Percentiles rank a stretch among this genome's conserved stretches.
Evolutionary conservation across 345 rosid genomes (phyloP).

Genomic region (Gossypium australe): DNA sequence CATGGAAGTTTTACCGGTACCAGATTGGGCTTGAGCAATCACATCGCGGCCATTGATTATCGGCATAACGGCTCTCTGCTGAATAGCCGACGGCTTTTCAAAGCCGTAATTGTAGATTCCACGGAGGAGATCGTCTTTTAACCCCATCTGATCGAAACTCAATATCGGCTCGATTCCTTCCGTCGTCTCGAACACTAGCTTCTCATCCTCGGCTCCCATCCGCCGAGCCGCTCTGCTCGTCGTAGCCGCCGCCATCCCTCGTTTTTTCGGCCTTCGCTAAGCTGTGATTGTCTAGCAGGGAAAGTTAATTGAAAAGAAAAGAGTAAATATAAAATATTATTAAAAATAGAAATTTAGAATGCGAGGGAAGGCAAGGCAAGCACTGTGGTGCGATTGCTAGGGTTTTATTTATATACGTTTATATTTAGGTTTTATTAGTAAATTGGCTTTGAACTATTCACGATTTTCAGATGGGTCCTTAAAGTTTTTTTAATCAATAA

Average conservation of each 20-base stretch:
- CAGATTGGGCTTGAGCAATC: conserved; percentile 96
- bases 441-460: too few species aligned
- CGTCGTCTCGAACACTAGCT: conserved; percentile 77
- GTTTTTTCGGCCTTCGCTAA: neutral
- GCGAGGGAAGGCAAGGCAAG: neutral
- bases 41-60: conserved; percentile 88
- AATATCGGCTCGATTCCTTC: conserved; percentile 80
- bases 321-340: neutral
- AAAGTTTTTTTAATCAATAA: too few species aligned
- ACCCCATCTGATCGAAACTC: conserved; percentile 79
- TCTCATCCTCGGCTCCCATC: conserved; percentile 52
- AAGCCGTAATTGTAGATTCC: conserved; percentile 85
- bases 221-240: conserved; percentile 34
- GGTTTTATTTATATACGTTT: neutral
- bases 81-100: conserved; percentile 95
- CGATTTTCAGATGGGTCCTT: too few species aligned
- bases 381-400: neutral
- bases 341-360: neutral
- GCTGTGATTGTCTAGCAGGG: neutral
- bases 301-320: neutral
- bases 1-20: conserved; percentile 97
- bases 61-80: conserved; percentile 93
- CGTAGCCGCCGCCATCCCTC: conserved; percentile 15
- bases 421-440: too few species aligned
- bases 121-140: conserved; percentile 69